Conservation (phyloP, 2,329 filamentous ascomycete genomes). For the Apiospora koreana region DNA sequence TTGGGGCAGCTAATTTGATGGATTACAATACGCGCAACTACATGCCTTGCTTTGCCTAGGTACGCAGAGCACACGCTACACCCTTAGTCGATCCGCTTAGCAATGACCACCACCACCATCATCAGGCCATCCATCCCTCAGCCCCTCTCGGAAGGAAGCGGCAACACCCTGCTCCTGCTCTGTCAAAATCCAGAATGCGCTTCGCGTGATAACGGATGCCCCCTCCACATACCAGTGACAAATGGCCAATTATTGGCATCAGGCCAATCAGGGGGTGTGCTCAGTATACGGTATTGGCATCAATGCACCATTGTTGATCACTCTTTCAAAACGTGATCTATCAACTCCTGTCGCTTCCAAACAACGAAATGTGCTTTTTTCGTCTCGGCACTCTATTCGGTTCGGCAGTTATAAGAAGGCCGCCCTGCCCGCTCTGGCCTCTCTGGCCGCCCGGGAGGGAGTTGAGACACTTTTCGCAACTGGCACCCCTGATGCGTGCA, state of each 20-base stretch:
- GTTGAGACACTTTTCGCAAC: conserved; percentile 1
- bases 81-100: not conserved
- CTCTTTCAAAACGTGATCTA: not conserved
- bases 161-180: not conserved
- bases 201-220: not conserved
- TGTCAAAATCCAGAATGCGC: not conserved
- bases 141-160: not conserved
- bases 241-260: not conserved
- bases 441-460: not conserved
- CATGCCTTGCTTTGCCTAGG: no score
- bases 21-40: not conserved
- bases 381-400: not conserved
- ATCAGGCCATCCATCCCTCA: not conserved
- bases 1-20: conserved; percentile 3
- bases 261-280: not conserved
- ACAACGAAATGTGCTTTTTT: not conserved
- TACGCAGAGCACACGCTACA: no score
- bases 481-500: not conserved
- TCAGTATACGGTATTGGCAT: not conserved
- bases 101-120: not conserved
- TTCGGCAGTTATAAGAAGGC: not conserved
- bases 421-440: not conserved
- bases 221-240: not conserved
- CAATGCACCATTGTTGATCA: not conserved
- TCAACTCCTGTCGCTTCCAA: not conserved